Evolutionary conservation across 2,329 filamentous ascomycete species (phyloP).

Genomic region (Rutstroemia sp.): DNA sequence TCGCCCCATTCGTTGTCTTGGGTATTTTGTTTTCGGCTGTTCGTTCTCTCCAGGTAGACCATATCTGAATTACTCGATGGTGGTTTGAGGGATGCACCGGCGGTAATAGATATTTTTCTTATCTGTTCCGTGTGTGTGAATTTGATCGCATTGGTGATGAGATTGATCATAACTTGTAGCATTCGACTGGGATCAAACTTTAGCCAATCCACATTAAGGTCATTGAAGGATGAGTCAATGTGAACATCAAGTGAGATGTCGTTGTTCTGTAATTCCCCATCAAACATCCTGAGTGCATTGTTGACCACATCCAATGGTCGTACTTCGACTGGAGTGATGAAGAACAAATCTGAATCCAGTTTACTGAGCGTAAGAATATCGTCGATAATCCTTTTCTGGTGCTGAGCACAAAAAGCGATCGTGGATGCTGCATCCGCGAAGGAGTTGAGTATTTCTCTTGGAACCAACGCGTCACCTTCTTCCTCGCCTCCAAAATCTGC

Average conservation of each 20-base stretch:
- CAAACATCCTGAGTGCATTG: constrained; percentile 69
- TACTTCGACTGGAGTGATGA: constrained; percentile 63
- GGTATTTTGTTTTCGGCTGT: constrained; percentile 20
- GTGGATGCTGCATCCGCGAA: constrained; percentile 73
- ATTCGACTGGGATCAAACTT: constrained; percentile 65
- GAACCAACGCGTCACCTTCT: constrained; percentile 49
- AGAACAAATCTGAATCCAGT: constrained; percentile 61
- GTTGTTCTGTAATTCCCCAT: constrained; percentile 62
- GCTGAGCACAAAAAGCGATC: constrained; percentile 67
- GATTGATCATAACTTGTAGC: constrained; percentile 72
- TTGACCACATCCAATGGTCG: constrained; percentile 61
- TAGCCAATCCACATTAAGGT: constrained; percentile 56
- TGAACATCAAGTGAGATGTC: constrained; percentile 60
- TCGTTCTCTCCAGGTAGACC: constrained; percentile 24
- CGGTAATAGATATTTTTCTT: constrained; percentile 43
- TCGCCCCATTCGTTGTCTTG: constrained; percentile 50
- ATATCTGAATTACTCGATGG: constrained; percentile 7
- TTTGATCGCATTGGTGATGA: constrained; percentile 75
- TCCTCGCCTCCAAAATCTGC: constrained; percentile 45
- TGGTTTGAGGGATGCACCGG: constrained; percentile 13
- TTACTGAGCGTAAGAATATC: constrained; percentile 62
- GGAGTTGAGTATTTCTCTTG: constrained; percentile 43
- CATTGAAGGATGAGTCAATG: constrained; percentile 53
- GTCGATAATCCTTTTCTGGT: constrained; percentile 64
- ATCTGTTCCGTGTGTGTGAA: constrained; percentile 61